Evolutionary conservation across 2,329 filamentous ascomycete species (phyloP), one percentile per base, ranked within the genome.

Genomic region (Fusarium paranaense): DNA sequence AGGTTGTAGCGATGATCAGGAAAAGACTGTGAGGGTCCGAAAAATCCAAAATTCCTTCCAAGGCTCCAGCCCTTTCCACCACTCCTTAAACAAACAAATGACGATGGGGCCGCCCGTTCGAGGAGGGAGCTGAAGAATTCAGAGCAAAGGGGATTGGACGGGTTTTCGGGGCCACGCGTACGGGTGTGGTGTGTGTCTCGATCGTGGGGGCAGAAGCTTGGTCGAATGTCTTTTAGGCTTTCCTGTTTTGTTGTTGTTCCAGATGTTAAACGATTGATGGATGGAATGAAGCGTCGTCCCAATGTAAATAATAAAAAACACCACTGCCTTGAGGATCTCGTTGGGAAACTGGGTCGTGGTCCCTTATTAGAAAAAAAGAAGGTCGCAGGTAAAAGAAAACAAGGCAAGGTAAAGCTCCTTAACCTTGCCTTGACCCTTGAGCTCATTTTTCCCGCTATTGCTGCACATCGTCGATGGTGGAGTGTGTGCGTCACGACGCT

Each of bases 131-230:
- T 73, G 67, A 64, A 45, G 42, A 71, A 68, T 68, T 60, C 45
- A 57, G 37, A 64, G 38, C 27, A 7, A 47, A 57, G 60, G 62
- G 37, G 69, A 64, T 60, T 56, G 63, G 63, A 52, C 35, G n/a
- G 16, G 33, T 37, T 25, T 27, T 22, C 16, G 42, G 69, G 69
- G 40, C 69, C 69, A 71, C 69, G 68, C 69, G 69, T 71, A 32
- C 62, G 60, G 45, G 52, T 58, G 30, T 52, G 45, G 40, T 59
- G 67, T 38, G 54, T 27, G 45, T 50, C 61, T 8, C 13, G 66
- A 70, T 72, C 62, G 71, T 74, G 67, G 71, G 71, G 20, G 50
- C 6, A 27, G 33, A 50, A n/a, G 11, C 11, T 42, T 42, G n/a
- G 40, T 42, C n/a, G 11, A 42, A 42, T 42, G n/a, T 42, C 40